A percentile compares a stretch with the other conserved stretches of the same genome.
Conservation (phyloP, 768 basidiomycete genomes). For the Pleurotus platypus region DNA sequence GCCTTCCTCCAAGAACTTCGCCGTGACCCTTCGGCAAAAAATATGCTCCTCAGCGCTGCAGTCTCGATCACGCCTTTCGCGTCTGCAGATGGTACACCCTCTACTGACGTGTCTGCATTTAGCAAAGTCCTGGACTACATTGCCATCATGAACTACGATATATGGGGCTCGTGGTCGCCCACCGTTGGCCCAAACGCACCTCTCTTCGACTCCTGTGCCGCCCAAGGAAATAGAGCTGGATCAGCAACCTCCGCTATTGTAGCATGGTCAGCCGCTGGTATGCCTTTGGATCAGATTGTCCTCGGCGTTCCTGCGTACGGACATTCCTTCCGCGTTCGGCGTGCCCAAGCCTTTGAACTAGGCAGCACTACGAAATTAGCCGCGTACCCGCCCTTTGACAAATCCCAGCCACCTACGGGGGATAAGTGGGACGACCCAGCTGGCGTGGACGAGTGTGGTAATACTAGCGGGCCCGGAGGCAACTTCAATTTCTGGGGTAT, state of each 20-base stretch:
- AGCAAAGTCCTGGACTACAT: constrained; percentile 56
- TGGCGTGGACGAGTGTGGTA: constrained; percentile 46
- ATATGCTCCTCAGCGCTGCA: constrained; percentile 55
- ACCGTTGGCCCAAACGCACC: constrained; percentile 82
- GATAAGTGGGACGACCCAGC: constrained; percentile 44
- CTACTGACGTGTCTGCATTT: constrained; percentile 69
- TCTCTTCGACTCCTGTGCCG: constrained; percentile 65
- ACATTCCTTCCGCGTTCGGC: constrained; percentile 58
- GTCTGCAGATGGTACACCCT: constrained; percentile 53
- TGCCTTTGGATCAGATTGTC: constrained; percentile 64
- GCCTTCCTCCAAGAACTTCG: constrained; percentile 71
- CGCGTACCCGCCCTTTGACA: constrained; percentile 49
- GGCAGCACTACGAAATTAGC: constrained; percentile 27
- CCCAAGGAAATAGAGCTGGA: constrained; percentile 51
- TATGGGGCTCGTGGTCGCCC: constrained; percentile 48
- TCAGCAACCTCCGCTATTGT: constrained; percentile 70
- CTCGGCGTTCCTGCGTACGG: constrained; percentile 83
- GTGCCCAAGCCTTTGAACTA: constrained; percentile 29
- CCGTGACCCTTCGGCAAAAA: constrained; percentile 39
- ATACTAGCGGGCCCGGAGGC: constrained; percentile 35
- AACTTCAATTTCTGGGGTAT: constrained; percentile 61
- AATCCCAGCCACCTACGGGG: constrained; percentile 38
- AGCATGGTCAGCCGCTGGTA: constrained; percentile 72
- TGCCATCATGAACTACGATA: constrained; percentile 68
- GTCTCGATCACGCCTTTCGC: constrained; percentile 37